A percentile compares a stretch with the other conserved stretches of the same genome.
Conservation (phyloP, 306 rosid genomes). For the Elaeagnus macrophylla region DNA sequence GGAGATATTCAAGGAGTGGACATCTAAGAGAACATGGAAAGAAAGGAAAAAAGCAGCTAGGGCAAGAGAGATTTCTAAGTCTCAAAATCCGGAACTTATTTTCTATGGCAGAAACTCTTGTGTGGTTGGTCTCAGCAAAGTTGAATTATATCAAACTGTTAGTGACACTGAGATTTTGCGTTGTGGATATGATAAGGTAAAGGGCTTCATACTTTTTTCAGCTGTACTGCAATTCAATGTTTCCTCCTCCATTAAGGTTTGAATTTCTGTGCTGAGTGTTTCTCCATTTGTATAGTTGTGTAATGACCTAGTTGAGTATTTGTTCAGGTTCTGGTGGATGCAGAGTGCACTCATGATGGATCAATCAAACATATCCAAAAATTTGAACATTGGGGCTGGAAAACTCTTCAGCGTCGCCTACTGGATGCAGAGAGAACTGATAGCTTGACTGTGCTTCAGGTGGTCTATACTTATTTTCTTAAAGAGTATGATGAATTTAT, state of each 20-base stretch:
- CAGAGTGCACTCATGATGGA: conserved; percentile 98
- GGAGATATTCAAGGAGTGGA: conserved; percentile 70
- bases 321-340: conserved; percentile 85
- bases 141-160: conserved; percentile 38
- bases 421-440: conserved; percentile 81
- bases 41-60: conserved; percentile 56
- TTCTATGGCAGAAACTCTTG: conserved; percentile 72
- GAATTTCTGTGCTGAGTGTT: conserved; percentile 4
- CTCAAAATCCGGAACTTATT: conserved; percentile 64
- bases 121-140: conserved; percentile 58
- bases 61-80: conserved; percentile 27
- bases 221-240: no score
- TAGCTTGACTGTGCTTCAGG: conserved; percentile 66
- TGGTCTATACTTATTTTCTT: background rate
- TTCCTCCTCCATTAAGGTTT: no score
- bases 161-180: conserved; percentile 34
- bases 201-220: background rate
- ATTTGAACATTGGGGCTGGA: conserved; percentile 94
- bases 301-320: conserved; percentile 16
- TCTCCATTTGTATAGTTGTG: conserved; percentile 10
- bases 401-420: conserved; percentile 66
- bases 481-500: background rate
- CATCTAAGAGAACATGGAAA: conserved; percentile 75
- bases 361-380: conserved; percentile 82
- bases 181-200: conserved; percentile 75